Evolutionary conservation across 2,329 filamentous ascomycete species (phyloP), one percentile per base, ranked within the genome.

Genomic region (Pseudopithomyces chartarum): DNA sequence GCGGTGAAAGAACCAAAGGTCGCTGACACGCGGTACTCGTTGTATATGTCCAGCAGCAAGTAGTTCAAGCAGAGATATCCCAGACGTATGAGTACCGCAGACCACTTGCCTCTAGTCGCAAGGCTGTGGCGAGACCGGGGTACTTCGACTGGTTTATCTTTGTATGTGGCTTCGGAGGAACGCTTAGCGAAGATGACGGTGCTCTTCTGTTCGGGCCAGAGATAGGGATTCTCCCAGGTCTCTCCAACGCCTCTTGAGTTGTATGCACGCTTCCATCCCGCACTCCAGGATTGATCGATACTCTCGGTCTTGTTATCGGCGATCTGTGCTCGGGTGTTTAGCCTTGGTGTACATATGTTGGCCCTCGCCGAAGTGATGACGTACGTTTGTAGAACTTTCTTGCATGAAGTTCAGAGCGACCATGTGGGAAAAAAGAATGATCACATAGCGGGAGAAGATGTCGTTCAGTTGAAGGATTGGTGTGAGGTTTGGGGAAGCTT

Each of bases 371-470:
- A 40, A 6, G 8, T n/a, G 20, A n/a, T 20, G 23, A 49, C 38
- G 33, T 47, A 52, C 43, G 19, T 44, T 36, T 15, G 26, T 40
- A 13, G 39, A 34, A 17, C 32, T 19, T 17, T 36, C 44, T 11
- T 26, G 45, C 46, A 50, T 55, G 29, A 55, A 55, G 38, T 47
- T 51, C n/a, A 57, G n/a, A n/a, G 43, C 38, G 22, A 44, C 33
- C 32, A 57, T 57, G 20, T 57, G 39, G 8, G 49, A 57, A 10
- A 33, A 47, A 13, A 52, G 48, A 42, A 57, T 57, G n/a, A 57
- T 29, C 11, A 57, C 50, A 38, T 49, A 57, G 1, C 55, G 49
- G 5, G 49, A 48, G 32, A 53, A 57, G 20, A 43, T 53, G 19
- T 57, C 55, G 29, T 57, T 57, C 4, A 57, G 44, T 4, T 40